Base-by-base conservation (phyloP, 352 stramenopile species). In the Globisporangium splendens region DNA sequence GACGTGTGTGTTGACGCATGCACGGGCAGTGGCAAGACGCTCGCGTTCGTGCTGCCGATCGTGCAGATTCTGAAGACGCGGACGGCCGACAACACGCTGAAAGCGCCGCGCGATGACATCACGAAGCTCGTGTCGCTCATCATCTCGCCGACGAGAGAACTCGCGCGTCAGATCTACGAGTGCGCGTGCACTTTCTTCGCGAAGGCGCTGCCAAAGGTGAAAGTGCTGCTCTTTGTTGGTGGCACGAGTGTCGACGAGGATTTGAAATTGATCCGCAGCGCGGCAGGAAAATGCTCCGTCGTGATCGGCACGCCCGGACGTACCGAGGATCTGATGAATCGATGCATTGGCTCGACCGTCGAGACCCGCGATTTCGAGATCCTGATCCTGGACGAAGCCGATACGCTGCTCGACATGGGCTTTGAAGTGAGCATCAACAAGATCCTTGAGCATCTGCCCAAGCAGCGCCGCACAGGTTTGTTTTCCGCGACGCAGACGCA, bases 371-470 rank as follows among this genome's bases (percentile, higher is more conserved):
- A 98, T 72, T 90, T 99, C 52, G 96, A 99, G 64, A 90, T 98
- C 33, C 77, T 99, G 20, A 97, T 99, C 50, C 70, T 99, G 33
- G 97, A 99, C 72, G 97, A 99, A 72, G 97, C 96, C n/a, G 98
- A 99, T 67, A 98, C 96, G 21, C 66, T 99, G 39, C 80, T 99
- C 39, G 96, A 98, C 72, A 98, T 99, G 83, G 96, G 96, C 58
- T 99, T 99, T 64, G 89, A 98, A 65, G 83, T 96, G 13, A 96
- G 93, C 49, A 84, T 99, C 33, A 97, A 93, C 59, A 93, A 85
- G 54, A 99, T 99, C 62, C 77, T 99, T 39, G 78, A 72, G 8
- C 82, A 93, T 24, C 58, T 99, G 24, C 98, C 97, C 3, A 98
- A 98, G 82, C 98, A 99, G 83, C 85, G 97, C 55, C 79, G 97